Evolutionary conservation across 2,329 filamentous ascomycete genomes (phyloP).

Genomic region (Colletotrichum filicis): DNA sequence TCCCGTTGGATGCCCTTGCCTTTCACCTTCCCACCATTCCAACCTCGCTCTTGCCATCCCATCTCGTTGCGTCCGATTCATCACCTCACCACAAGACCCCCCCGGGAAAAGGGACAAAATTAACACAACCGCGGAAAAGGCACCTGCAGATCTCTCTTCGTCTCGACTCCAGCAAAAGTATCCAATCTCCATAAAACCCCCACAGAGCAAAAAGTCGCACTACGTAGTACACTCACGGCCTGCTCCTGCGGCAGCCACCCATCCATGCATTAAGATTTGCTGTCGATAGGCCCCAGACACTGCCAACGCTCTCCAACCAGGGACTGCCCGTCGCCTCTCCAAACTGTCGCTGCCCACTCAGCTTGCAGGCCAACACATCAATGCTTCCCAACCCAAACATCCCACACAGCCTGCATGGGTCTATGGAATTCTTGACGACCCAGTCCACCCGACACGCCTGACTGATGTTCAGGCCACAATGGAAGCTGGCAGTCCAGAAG

Average conservation of each 20-base stretch:
- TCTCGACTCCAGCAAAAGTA: constrained; percentile 19
- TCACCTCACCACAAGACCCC: constrained; percentile 1
- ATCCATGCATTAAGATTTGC: constrained; percentile 36
- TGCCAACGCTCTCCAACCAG: constrained; percentile 34
- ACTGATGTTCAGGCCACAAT: constrained; percentile 60
- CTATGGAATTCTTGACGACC: constrained; percentile 53
- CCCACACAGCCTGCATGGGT: constrained; percentile 52
- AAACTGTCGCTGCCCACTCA: constrained; percentile 45
- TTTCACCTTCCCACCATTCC: constrained; percentile 10
- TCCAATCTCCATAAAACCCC: constrained; percentile 27
- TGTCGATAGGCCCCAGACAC: constrained; percentile 35
- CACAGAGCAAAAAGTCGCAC: constrained; percentile 33
- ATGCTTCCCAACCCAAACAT: constrained; percentile 53
- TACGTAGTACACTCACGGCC: constrained; percentile 26
- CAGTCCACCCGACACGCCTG: constrained; percentile 53
- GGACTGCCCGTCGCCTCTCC: constrained; percentile 36
- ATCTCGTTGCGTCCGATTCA: constrained; percentile 31
- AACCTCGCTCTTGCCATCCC: constrained; percentile 33
- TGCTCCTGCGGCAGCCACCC: constrained; percentile 32
- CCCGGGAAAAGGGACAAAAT: background rate
- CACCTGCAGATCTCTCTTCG: constrained; percentile 11
- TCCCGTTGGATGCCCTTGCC: constrained; percentile 1
- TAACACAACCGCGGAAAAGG: background rate
- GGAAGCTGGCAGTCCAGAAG: constrained; percentile 58
- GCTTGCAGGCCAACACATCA: constrained; percentile 57